Conservation (phyloP, 805 yeast genomes). For the Saccharomycopsis javanensis region DNA sequence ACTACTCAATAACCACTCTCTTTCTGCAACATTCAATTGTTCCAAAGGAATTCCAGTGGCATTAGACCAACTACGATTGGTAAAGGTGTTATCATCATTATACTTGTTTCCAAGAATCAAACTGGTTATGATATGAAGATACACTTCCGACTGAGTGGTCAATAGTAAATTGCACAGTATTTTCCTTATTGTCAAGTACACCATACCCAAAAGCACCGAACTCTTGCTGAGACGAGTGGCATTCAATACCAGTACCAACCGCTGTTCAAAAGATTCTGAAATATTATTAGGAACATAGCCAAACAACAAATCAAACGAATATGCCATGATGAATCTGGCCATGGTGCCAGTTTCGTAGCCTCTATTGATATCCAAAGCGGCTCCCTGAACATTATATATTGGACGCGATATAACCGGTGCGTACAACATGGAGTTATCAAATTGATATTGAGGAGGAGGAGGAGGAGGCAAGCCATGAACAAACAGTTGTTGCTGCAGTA, state of each 20-base stretch:
- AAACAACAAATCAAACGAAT: conserved; percentile 58
- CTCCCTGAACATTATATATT: not conserved
- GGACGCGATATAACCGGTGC: not conserved
- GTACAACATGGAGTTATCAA: conserved; percentile 1
- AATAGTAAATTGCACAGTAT: conserved; percentile 26
- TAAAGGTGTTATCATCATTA: conserved; percentile 93
- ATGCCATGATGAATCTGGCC: conserved; percentile 72
- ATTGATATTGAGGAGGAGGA: conserved; percentile 19
- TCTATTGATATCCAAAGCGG: not conserved
- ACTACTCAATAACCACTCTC: conserved; percentile 44
- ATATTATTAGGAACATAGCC: conserved; percentile 32
- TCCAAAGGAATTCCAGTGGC: conserved; percentile 74
- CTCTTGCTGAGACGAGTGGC: conserved; percentile 85
- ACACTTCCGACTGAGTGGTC: conserved; percentile 30
- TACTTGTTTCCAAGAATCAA: conserved; percentile 84
- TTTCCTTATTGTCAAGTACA: conserved; percentile 61
- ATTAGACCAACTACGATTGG: conserved; percentile 90
- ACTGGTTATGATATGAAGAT: conserved; percentile 55
- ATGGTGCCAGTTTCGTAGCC: conserved; percentile 29
- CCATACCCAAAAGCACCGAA: conserved; percentile 70
- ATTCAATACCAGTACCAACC: conserved; percentile 40
- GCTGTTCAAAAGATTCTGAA: conserved; percentile 20
- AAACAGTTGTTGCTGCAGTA: conserved; percentile 35
- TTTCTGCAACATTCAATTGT: conserved; percentile 58
- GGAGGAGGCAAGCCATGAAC: conserved; percentile 68